A percentile compares a stretch with the other conserved stretches of the same genome.
Conservation (phyloP, 2,329 filamentous ascomycete genomes). For the Penicillium sp. region DNA sequence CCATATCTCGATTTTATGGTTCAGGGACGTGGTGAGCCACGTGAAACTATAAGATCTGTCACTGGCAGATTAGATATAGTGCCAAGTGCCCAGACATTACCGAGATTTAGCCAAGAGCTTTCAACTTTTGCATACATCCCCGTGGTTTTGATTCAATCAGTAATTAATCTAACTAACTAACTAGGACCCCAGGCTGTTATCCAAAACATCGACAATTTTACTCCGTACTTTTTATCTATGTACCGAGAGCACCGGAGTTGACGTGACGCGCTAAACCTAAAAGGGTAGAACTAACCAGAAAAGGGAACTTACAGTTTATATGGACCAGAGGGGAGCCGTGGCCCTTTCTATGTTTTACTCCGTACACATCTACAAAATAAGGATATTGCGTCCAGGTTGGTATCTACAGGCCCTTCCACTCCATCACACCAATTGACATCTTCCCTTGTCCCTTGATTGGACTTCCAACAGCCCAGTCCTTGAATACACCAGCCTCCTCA, state of each 20-base stretch:
- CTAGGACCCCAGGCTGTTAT: no score
- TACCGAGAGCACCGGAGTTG: no score
- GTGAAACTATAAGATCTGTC: constrained; percentile 4
- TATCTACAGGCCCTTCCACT: constrained; percentile 10
- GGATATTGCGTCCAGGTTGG: not conserved
- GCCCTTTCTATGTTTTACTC: no score
- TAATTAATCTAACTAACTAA: not conserved
- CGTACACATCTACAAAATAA: no score
- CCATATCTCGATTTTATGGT: not conserved
- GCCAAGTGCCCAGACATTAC: constrained; percentile 1
- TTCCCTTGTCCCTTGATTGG: constrained; percentile 18
- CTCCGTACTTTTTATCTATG: no score
- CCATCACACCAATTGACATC: constrained; percentile 19
- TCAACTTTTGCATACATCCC: not conserved
- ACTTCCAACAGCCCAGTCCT: constrained; percentile 17
- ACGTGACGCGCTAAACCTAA: no score
- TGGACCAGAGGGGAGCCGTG: no score
- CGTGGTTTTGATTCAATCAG: not conserved
- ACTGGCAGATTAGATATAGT: constrained; percentile 2
- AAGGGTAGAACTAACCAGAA: no score
- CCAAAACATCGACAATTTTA: no score
- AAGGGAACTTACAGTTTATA: no score
- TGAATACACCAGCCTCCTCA: constrained; percentile 12
- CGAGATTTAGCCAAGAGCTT: not conserved
- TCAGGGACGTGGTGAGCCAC: constrained; percentile 1